phyloP scores from a whole-genome alignment of 1,284 basidiomycete genomes.

The Entoloma clypeatum region DNA sequence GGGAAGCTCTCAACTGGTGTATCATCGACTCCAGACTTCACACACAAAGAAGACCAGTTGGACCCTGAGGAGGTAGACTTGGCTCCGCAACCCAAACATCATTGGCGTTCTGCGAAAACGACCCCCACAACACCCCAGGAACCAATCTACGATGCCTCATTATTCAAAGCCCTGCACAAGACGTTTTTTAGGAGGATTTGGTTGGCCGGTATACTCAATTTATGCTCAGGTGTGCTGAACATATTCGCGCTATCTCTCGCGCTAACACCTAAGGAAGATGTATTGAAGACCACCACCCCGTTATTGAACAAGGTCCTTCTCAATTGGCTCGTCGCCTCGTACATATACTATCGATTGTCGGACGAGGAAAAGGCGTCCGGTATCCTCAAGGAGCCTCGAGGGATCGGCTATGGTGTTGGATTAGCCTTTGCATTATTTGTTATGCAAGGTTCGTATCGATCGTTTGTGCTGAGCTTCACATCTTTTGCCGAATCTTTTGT shows the following conservation, averaged over 20 bases:
- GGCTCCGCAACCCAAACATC: background rate
- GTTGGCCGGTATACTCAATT: constrained; percentile 50
- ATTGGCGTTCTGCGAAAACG: background rate
- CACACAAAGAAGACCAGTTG: background rate
- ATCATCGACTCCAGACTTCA: background rate
- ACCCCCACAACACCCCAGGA: constrained; percentile 18
- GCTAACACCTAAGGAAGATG: constrained; percentile 34
- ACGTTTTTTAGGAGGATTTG: constrained; percentile 57
- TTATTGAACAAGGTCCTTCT: constrained; percentile 62
- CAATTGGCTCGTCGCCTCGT: constrained; percentile 56
- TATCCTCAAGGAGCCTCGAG: constrained; percentile 37
- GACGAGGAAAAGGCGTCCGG: constrained; percentile 34
- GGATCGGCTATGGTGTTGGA: constrained; percentile 59
- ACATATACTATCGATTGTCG: constrained; percentile 39
- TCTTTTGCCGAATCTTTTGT: constrained; percentile 1
- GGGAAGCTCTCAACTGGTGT: constrained; percentile 6
- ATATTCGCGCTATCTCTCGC: background rate
- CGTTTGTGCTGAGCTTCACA: background rate
- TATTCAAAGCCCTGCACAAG: constrained; percentile 55
- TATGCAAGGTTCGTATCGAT: constrained; percentile 55
- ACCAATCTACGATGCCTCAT: constrained; percentile 47
- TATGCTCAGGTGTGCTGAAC: constrained; percentile 44
- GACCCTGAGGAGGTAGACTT: constrained; percentile 5
- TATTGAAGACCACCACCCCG: constrained; percentile 57
- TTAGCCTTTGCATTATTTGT: constrained; percentile 54